These are phyloP conservation scores for Diplosphaera chodatii DNA, from an alignment of 139 green algal genomes.

Conservation along the genomic window DNA sequence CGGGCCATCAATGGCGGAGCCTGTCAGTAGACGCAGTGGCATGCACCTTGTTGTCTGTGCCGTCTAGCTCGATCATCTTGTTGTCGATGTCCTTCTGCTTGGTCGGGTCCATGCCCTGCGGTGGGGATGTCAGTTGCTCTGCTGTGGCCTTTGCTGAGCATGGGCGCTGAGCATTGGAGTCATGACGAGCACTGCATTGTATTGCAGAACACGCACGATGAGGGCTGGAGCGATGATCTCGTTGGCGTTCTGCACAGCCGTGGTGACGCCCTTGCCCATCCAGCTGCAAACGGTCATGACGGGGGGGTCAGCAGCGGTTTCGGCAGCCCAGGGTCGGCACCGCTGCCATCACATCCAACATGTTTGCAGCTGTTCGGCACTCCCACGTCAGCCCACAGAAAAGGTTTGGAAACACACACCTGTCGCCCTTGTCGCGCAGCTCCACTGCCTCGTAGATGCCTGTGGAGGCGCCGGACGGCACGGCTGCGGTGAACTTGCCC, in stretches of 20 bases:
- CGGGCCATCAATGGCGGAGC: too few relatives aligned
- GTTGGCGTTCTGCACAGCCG: constrained; percentile 96
- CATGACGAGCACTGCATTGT: too few relatives aligned
- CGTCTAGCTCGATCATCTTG: constrained; percentile 93
- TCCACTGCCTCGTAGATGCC: constrained; percentile 97
- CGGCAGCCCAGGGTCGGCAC: too few relatives aligned
- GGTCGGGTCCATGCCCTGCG: constrained; percentile 81
- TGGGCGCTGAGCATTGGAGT: too few relatives aligned
- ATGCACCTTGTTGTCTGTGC: constrained; percentile 88
- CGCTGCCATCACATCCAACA: too few relatives aligned
- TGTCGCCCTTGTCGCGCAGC: constrained; percentile 88
- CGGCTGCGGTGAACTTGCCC: constrained; percentile 84
- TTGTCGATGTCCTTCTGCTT: constrained; percentile 88
- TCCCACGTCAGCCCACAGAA: too few relatives aligned
- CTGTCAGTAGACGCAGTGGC: too few relatives aligned
- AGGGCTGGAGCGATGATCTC: constrained; percentile 84
- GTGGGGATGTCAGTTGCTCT: too few relatives aligned
- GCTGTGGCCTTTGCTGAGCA: too few relatives aligned
- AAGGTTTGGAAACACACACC: too few relatives aligned
- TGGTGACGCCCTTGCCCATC: constrained; percentile 92
- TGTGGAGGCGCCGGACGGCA: constrained; percentile 90
- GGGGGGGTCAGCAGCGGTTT: too few relatives aligned
- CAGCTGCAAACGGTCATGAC: constrained; percentile 43
- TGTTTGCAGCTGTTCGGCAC: too few relatives aligned
- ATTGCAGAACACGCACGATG: constrained; percentile 45